Base-by-base conservation (phyloP, 345 rosid species). In the Arabidopsis thaliana region DNA sequence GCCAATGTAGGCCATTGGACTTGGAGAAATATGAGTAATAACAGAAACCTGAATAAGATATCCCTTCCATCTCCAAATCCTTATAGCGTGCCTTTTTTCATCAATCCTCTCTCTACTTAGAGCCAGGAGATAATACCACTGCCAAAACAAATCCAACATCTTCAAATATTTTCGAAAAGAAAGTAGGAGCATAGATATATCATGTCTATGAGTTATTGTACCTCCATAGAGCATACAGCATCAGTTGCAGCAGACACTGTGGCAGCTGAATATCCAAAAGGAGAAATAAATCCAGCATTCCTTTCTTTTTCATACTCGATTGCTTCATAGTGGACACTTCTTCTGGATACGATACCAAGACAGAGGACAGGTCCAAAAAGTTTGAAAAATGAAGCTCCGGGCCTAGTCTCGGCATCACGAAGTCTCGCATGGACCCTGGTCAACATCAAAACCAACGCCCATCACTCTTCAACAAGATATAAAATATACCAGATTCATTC, bases 1-100 rank as follows among this genome's bases (percentile, higher is more conserved):
- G 42, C 20, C 34, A 40, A 33, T 13, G 45, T 20, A 63, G 2
- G 69, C 30, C 53, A 13, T n/a, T 14, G 34, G 60, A 58, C 8
- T n/a, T 14, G 34, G 60, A 58, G 24, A 30, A 52, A 24, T 52
- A 25, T 60, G 53, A 46, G 52, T 46, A 16, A 52, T 49, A 57
- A 37, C 20, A 59, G 73, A 33, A 65, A 93, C 98, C 98, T 91
- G 96, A 78, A 93, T 83, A 59, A 89, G 83, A 80, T 84, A 83
- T 41, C 93, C 94, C 23, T 81, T 88, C 96, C 97, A 91, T 80
- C 93, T 86, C 97, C 97, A 93, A 67, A 88, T 88, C 56, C 86
- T 81, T 51, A 72, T 61, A 45, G 85, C 50, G 45, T 34, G 72
- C 32, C 22, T 49, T 77, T 81, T 83, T 46, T 20, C 68, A 40